Evolutionary conservation across 208 protist species (phyloP).

Genomic region (Crithidia bombi): DNA sequence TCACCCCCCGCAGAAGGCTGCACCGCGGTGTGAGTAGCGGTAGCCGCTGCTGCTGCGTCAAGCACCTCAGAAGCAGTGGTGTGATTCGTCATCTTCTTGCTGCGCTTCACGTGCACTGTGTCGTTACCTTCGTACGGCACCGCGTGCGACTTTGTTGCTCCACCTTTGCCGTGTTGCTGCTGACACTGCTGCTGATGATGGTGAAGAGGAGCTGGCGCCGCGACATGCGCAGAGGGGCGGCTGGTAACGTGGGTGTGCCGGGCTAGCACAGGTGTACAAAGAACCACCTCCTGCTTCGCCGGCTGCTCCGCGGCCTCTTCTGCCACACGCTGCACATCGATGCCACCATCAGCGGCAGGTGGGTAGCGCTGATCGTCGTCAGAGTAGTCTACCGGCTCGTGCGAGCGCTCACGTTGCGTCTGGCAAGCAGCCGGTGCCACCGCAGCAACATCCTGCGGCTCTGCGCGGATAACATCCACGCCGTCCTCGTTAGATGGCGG

Average conservation of each 20-base stretch:
- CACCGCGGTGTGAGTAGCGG: neutral
- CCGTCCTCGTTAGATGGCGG: neutral
- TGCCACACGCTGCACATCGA: constrained; percentile 1
- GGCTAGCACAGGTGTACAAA: constrained; percentile 7
- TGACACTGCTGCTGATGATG: neutral
- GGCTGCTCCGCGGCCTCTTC: neutral
- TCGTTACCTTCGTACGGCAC: constrained; percentile 27
- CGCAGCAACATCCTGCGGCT: neutral
- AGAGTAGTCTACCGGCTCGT: constrained; percentile 2
- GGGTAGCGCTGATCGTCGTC: neutral
- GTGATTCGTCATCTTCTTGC: neutral
- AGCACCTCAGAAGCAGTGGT: neutral
- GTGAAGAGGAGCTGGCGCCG: neutral
- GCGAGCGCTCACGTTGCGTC: neutral
- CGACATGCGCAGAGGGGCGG: neutral
- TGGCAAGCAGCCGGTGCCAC: neutral
- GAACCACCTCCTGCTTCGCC: constrained; percentile 10
- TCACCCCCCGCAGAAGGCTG: neutral
- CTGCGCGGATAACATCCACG: neutral
- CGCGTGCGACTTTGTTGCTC: constrained; percentile 1
- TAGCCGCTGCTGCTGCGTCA: constrained; percentile 1
- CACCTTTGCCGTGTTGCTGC: too few species aligned
- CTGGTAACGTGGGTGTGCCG: constrained; percentile 5
- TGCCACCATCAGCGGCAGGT: constrained; percentile 6
- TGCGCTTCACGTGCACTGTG: constrained; percentile 6